Evolutionary conservation across 2,329 filamentous ascomycete species (phyloP).

Genomic region (Plectosphaerella sp.): DNA sequence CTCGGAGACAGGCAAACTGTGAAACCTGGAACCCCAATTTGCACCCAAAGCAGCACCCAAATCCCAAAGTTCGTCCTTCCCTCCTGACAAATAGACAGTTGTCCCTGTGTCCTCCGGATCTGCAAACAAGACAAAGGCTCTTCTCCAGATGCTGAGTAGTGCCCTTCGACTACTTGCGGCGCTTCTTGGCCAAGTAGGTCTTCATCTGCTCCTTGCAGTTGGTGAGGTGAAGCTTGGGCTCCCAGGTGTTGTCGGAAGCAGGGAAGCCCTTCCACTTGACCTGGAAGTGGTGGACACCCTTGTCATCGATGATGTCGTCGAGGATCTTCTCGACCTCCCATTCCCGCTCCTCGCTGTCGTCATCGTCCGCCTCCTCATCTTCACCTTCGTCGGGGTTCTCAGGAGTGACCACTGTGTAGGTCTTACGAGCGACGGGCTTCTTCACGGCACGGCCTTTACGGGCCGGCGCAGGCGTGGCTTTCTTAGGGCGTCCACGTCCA

Average conservation of each 20-base stretch:
- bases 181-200: conserved; percentile 25
- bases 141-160: too few relatives aligned
- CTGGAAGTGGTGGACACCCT: conserved; percentile 35
- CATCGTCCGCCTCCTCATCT: not conserved
- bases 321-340: conserved; percentile 46
- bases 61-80: too few relatives aligned
- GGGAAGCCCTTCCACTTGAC: conserved; percentile 51
- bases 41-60: too few relatives aligned
- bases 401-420: not conserved
- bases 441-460: too few relatives aligned
- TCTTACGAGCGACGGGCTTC: not conserved
- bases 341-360: conserved; percentile 17
- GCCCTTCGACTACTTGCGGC: not conserved
- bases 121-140: too few relatives aligned
- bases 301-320: conserved; percentile 31
- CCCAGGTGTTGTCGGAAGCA: conserved; percentile 45
- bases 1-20: too few relatives aligned
- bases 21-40: too few relatives aligned
- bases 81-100: too few relatives aligned
- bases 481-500: too few relatives aligned
- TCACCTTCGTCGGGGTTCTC: not conserved
- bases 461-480: too few relatives aligned
- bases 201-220: conserved; percentile 31
- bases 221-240: conserved; percentile 39
- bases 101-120: too few relatives aligned